These are phyloP conservation scores for Cadophora malorum DNA, from an alignment of 2,329 filamentous ascomycete genomes.

Conservation along the genomic window DNA sequence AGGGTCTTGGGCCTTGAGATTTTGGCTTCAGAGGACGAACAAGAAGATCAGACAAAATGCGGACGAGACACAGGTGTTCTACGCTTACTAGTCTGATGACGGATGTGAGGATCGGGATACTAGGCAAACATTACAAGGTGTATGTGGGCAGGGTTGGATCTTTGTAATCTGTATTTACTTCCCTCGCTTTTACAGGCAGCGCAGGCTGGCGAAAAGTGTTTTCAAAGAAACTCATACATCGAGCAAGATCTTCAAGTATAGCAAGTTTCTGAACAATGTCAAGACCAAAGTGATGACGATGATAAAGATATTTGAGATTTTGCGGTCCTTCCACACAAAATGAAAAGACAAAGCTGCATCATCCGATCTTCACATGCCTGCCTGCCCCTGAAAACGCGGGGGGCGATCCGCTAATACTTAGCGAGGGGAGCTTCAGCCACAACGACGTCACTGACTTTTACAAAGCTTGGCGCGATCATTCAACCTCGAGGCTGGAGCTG, in stretches of 20 bases:
- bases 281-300: no score
- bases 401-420: constrained; percentile 3
- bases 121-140: background rate
- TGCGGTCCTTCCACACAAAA: background rate
- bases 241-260: no score
- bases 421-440: constrained; percentile 9
- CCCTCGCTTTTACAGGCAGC: background rate
- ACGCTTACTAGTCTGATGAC: constrained; percentile 28
- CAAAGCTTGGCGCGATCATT: constrained; percentile 22
- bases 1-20: constrained; percentile 46
- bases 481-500: constrained; percentile 6
- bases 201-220: no score
- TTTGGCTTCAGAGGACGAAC: constrained; percentile 46
- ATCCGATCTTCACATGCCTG: constrained; percentile 12
- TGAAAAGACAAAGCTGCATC: background rate
- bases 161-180: background rate
- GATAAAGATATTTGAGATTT: no score
- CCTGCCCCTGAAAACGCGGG: background rate
- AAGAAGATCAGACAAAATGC: constrained; percentile 37
- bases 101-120: background rate
- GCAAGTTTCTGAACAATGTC: no score
- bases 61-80: constrained; percentile 26
- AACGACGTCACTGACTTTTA: constrained; percentile 15
- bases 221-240: no score
- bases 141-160: background rate